Evolutionary conservation across 2,329 filamentous ascomycete genomes (phyloP).

Genomic region (Microascus cirrosus): DNA sequence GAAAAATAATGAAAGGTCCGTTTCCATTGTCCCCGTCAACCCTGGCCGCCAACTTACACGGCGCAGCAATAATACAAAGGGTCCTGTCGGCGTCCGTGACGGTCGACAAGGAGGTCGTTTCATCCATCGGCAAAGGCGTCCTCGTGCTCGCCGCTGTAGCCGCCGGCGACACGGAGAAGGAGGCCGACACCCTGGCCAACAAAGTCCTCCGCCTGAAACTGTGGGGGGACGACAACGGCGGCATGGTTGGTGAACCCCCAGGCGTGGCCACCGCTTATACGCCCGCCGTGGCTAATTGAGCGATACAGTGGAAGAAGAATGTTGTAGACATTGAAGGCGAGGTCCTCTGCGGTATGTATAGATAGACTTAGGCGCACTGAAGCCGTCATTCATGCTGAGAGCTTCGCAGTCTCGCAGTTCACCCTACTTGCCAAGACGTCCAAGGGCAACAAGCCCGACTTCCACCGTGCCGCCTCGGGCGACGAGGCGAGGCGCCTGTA

Average conservation of each 20-base stretch:
- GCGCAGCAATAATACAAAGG: slow-evolving; percentile 74
- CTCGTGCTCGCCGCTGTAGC: slow-evolving; percentile 87
- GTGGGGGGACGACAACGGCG: slow-evolving; percentile 72
- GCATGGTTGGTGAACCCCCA: neutral
- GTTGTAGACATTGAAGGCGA: slow-evolving; percentile 85
- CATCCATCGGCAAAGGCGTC: slow-evolving; percentile 80
- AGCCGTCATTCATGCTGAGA: neutral
- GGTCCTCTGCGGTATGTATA: slow-evolving; percentile 62
- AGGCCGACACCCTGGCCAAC: slow-evolving; percentile 69
- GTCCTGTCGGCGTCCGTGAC: slow-evolving; percentile 93
- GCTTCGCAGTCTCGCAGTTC: slow-evolving; percentile 75
- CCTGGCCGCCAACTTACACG: neutral
- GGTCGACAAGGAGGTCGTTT: slow-evolving; percentile 82
- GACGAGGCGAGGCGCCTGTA: slow-evolving; percentile 75
- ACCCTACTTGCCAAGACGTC: slow-evolving; percentile 88
- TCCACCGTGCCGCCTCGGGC: slow-evolving; percentile 74
- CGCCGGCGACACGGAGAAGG: slow-evolving; percentile 80
- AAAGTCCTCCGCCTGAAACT: slow-evolving; percentile 86
- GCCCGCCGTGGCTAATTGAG: neutral
- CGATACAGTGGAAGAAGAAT: slow-evolving; percentile 70
- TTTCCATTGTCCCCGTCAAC: neutral
- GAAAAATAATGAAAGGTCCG: slow-evolving; percentile 7
- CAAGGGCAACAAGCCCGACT: slow-evolving; percentile 91
- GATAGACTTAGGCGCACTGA: neutral
- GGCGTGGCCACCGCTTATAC: neutral